These are phyloP conservation scores for Backusella liffmaniae DNA, from an alignment of 192 early-diverging fungal species.

Conservation along the genomic window DNA sequence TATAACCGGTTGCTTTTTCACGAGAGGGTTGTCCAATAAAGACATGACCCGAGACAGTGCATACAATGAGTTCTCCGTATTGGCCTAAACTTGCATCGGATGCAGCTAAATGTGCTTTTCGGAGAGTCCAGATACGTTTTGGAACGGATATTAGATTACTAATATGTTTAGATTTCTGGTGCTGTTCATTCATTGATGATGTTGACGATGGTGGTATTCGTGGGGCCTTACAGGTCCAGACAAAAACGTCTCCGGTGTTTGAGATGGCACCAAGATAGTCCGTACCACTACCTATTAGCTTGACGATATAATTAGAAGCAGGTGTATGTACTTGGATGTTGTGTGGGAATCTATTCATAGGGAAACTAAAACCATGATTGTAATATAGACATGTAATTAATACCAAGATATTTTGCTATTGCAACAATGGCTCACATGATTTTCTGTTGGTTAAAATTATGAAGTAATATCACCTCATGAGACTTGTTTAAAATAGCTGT, in stretches of 20 bases:
- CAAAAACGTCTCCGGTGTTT: constrained; percentile 52
- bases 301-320: constrained; percentile 13
- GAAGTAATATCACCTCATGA: constrained; percentile 60
- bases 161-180: not conserved
- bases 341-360: constrained; percentile 37
- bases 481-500: constrained; percentile 59
- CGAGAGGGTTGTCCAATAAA: constrained; percentile 51
- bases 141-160: constrained; percentile 28
- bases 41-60: constrained; percentile 64
- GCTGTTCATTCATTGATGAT: not conserved
- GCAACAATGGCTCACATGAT: constrained; percentile 30
- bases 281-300: constrained; percentile 25
- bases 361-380: constrained; percentile 11
- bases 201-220: not conserved
- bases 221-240: constrained; percentile 45
- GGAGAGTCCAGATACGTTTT: constrained; percentile 56
- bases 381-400: not conserved
- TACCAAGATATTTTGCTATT: not conserved
- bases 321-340: constrained; percentile 21
- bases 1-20: constrained; percentile 41
- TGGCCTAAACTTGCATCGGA: constrained; percentile 67
- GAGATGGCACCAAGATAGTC: constrained; percentile 34
- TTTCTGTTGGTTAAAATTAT: constrained; percentile 48
- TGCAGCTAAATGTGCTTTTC: constrained; percentile 46
- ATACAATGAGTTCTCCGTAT: constrained; percentile 62